Evolutionary conservation across 1,139 yeast genomes (phyloP).

Genomic region (Sugiyamaella pinicola): DNA sequence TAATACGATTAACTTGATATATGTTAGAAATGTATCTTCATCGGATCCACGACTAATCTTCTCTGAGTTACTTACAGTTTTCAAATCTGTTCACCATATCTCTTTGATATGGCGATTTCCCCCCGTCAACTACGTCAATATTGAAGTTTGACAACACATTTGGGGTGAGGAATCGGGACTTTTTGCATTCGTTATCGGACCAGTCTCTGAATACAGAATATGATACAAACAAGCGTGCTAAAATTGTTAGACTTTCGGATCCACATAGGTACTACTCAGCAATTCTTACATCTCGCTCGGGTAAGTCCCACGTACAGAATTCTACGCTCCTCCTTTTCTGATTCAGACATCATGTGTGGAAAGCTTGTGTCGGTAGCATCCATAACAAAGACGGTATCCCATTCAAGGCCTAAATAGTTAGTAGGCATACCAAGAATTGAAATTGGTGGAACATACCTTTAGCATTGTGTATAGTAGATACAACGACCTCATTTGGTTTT

Average conservation of each 20-base stretch:
- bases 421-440: not conserved
- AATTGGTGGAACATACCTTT: conserved; percentile 52
- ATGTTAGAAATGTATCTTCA: not conserved
- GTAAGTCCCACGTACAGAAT: conserved; percentile 83
- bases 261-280: no score
- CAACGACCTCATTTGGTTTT: conserved; percentile 38
- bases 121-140: conserved; percentile 2
- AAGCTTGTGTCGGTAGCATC: conserved; percentile 61
- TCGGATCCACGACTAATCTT: not conserved
- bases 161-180: conserved; percentile 16
- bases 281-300: conserved; percentile 55
- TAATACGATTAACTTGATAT: conserved; percentile 13
- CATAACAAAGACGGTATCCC: conserved; percentile 85
- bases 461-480: conserved; percentile 83
- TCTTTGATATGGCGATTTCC: not conserved
- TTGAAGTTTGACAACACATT: conserved; percentile 14
- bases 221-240: conserved; percentile 16
- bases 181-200: conserved; percentile 12
- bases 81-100: conserved; percentile 15
- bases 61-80: conserved; percentile 7
- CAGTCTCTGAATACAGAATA: conserved; percentile 14
- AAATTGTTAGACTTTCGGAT: conserved; percentile 3
- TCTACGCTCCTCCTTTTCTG: conserved; percentile 68
- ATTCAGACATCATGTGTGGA: conserved; percentile 43
- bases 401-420: conserved; percentile 56